Percentiles rank a stretch among this genome's conserved stretches.
These are phyloP conservation scores for Hemisphaericaspora subhashii DNA, from an alignment of 1,139 yeast species.

Conservation along the genomic window DNA sequence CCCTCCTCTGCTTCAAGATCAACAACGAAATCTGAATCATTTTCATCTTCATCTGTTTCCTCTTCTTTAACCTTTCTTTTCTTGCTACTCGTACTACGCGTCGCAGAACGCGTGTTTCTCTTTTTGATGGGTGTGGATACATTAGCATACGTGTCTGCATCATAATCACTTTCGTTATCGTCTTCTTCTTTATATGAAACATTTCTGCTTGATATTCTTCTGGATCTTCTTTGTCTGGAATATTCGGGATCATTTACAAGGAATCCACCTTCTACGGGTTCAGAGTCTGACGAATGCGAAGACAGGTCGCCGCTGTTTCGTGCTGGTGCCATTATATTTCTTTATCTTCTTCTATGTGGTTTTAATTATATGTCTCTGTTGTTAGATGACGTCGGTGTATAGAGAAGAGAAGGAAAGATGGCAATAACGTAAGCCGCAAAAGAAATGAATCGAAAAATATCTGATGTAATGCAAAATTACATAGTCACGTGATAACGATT, in stretches of 20 bases:
- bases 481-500: constrained; percentile 2
- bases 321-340: constrained; percentile 6
- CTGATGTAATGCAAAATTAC: no score
- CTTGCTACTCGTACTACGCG: constrained; percentile 13
- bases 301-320: constrained; percentile 3
- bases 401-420: no score
- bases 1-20: constrained; percentile 19
- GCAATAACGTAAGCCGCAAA: no score
- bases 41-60: constrained; percentile 13
- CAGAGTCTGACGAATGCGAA: constrained; percentile 9
- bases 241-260: constrained; percentile 32
- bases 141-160: constrained; percentile 15
- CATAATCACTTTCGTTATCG: constrained; percentile 15
- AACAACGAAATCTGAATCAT: constrained; percentile 24
- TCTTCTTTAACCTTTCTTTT: constrained; percentile 4
- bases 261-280: constrained; percentile 42
- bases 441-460: no score
- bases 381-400: no score
- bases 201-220: constrained; percentile 17
- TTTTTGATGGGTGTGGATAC: constrained; percentile 13
- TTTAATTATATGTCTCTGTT: no score
- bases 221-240: constrained; percentile 16
- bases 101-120: constrained; percentile 19
- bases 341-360: neutral
- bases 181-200: constrained; percentile 24